phyloP scores from a whole-genome alignment of 106 monocot genomes.

The Narthecium ossifragum region DNA sequence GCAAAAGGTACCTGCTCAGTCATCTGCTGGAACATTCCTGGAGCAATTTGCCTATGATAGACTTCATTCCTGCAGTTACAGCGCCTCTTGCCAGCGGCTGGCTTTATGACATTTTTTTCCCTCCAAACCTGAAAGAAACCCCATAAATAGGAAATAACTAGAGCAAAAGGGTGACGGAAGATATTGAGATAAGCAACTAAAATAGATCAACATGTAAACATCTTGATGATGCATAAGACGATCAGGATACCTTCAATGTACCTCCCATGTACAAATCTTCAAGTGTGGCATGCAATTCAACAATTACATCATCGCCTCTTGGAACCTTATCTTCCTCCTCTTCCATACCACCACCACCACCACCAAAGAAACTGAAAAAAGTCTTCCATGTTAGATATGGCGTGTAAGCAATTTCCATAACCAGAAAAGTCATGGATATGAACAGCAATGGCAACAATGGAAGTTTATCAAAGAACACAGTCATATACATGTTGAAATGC shows the following conservation, averaged over 20 bases:
- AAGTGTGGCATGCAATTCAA: conserved; percentile 83
- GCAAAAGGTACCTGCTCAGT: conserved; percentile 77
- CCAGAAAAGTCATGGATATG: no score
- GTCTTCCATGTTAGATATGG: no score
- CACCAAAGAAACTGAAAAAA: conserved; percentile 77
- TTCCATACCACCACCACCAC: conserved; percentile 58
- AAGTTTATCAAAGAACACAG: no score
- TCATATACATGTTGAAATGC: no score
- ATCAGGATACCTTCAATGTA: conserved; percentile 61
- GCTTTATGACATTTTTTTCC: conserved; percentile 96
- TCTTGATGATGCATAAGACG: background rate
- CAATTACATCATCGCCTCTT: conserved; percentile 94
- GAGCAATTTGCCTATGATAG: conserved; percentile 93
- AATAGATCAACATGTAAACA: background rate
- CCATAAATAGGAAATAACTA: conserved; percentile 4
- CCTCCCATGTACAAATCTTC: conserved; percentile 99
- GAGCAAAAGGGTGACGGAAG: no score
- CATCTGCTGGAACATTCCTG: conserved; percentile 99
- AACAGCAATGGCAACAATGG: no score
- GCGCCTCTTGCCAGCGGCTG: conserved; percentile 91
- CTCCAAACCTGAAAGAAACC: conserved; percentile 76
- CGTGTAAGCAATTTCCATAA: no score
- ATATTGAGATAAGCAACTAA: no score
- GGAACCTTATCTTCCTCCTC: conserved; percentile 87
- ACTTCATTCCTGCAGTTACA: conserved; percentile 99